phyloP scores from a whole-genome alignment of 106 monocot species.

The Dendrobium nobile region DNA sequence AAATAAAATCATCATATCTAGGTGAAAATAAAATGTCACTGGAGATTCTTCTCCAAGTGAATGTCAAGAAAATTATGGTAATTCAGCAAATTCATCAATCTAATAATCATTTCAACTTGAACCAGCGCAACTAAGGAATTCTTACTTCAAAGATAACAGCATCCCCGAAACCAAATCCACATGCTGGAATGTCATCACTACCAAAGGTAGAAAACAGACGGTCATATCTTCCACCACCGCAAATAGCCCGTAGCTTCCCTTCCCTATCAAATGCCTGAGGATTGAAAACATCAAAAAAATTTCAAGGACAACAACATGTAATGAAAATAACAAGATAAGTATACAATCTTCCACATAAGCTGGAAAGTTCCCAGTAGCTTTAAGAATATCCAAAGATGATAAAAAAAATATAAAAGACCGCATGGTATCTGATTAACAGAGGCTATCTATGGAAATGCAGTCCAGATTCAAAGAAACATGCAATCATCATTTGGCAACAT shows the following conservation, averaged over 20 bases:
- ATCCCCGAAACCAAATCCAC: conserved; percentile 99
- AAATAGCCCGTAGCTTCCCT: conserved; percentile 90
- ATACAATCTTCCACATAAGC: neutral
- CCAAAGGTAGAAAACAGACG: conserved; percentile 83
- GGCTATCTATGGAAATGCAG: neutral
- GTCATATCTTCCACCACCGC: conserved; percentile 98
- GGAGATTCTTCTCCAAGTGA: too few species aligned
- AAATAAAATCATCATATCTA: neutral
- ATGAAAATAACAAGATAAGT: neutral
- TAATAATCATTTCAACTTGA: neutral
- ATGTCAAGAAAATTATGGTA: too few species aligned
- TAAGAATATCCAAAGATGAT: neutral
- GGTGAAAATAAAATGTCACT: too few species aligned
- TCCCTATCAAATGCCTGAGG: conserved; percentile 93
- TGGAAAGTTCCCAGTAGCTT: neutral
- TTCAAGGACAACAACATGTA: conserved; percentile 8
- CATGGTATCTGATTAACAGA: neutral
- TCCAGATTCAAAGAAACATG: neutral
- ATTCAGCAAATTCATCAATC: neutral
- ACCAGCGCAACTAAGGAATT: neutral
- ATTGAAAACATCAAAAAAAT: neutral
- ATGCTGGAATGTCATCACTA: conserved; percentile 79
- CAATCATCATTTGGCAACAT: neutral
- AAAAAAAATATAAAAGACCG: neutral
- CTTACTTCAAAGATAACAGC: conserved; percentile 97